Evolutionary conservation across 106 monocot genomes (phyloP), one percentile per base, ranked within the genome.

Genomic region (Allium cepa): DNA sequence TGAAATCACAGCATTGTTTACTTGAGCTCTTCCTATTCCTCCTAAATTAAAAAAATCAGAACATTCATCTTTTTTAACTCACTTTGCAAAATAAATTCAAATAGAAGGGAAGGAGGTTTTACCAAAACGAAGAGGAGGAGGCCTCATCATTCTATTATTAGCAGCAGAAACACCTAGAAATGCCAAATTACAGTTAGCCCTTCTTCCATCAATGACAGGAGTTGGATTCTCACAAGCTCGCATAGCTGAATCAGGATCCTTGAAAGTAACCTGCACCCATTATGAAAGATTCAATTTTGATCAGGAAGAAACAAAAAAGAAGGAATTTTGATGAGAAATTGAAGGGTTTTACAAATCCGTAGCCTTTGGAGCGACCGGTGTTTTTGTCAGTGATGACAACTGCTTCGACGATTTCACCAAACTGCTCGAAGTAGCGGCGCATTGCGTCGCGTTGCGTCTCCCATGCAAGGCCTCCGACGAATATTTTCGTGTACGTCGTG

Each of bases 131-230:
- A 70, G 81, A 64, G 73, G 75, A 8, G 71, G 47, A 6, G 62
- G 59, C 7, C 67, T 75, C 17, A 67, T 64, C 8, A 62, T 28
- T 8, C 72, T 69, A 64, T 64, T 45, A 15, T 72, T 78, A 3
- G 89, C 5, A 3, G 36, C 5, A 3, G 36, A 36, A 36, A 5
- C 75, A 7, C 90, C 87, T 26, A 84, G 74, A 11, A 72, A 71
- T 0, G 90, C 90, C n/a, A 91, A 70, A 71, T 91, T 91, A 69
- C 90, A 91, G 52, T 91, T 91, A 17, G 90, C 83, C 56, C 84
- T 65, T 72, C 90, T 62, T 1, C 90, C 90, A 49, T 91, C 90
- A 62, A 91, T 91, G 65, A 91, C 81, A 13, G 90, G 90, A 0
- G 73, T 63, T 7, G 87, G 84, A 55, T 91, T 81, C 47, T 75